A percentile compares a stretch with the other conserved stretches of the same genome.
phyloP scores from a whole-genome alignment of 1,284 basidiomycete species.

The Heliocybe sulcata region DNA sequence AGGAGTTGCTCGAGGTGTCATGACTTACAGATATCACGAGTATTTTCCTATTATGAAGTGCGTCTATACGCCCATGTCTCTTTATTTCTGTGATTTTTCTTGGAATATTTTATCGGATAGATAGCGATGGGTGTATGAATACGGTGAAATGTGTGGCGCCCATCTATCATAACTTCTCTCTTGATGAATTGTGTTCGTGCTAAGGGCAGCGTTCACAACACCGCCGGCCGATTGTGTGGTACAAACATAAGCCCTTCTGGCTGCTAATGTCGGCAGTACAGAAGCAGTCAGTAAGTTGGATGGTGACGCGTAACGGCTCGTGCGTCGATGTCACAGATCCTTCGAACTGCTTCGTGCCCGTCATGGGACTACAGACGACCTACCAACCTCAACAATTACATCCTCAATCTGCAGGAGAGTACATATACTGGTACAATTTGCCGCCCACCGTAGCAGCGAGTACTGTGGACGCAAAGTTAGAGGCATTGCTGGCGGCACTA shows the following conservation, averaged over 20 bases:
- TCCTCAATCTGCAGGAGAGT: conserved; percentile 19
- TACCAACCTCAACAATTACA: not conserved
- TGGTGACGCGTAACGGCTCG: not conserved
- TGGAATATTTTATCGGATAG: too few relatives aligned
- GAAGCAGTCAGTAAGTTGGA: conserved; percentile 15
- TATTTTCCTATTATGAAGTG: too few relatives aligned
- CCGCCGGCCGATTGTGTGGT: not conserved
- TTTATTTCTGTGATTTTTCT: too few relatives aligned
- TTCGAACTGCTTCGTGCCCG: conserved; percentile 20
- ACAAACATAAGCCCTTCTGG: not conserved
- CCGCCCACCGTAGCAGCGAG: not conserved
- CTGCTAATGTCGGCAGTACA: conserved; percentile 16
- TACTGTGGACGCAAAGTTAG: not conserved
- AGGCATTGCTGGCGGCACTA: not conserved
- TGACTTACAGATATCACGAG: too few relatives aligned
- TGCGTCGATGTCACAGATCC: conserved; percentile 27
- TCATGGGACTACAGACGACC: not conserved
- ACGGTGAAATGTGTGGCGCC: too few relatives aligned
- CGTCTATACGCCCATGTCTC: too few relatives aligned
- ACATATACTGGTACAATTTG: conserved; percentile 20
- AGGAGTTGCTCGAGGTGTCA: too few relatives aligned
- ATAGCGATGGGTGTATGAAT: too few relatives aligned
- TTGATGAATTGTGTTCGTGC: too few relatives aligned
- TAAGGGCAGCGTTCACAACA: conserved; percentile 6
- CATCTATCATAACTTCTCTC: too few relatives aligned